Conservation (phyloP, 2,329 filamentous ascomycete species). For the Calonectria pseudoturangicola region DNA sequence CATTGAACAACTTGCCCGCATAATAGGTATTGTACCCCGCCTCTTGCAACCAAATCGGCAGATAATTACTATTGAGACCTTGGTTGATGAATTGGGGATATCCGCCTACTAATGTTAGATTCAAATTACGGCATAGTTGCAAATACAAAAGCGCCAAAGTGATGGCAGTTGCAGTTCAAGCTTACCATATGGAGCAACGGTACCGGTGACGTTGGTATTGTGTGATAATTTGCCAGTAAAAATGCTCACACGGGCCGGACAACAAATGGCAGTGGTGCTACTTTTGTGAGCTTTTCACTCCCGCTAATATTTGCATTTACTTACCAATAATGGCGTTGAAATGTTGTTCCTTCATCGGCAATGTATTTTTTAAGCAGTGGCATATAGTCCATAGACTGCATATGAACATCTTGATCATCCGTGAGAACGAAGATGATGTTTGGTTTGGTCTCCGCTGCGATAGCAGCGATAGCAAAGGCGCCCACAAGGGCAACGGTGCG, state of each 20-base stretch:
- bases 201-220: not conserved
- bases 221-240: not conserved
- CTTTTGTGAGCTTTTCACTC: not conserved
- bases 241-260: not conserved
- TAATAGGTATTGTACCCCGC: slow-evolving; percentile 1
- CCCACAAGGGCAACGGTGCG: not conserved
- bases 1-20: not conserved
- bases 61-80: not conserved
- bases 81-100: slow-evolving; percentile 3
- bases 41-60: slow-evolving; percentile 1
- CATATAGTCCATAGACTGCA: not conserved
- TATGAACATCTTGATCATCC: not conserved
- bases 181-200: not conserved
- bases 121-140: too few relatives aligned
- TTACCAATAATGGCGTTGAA: not conserved
- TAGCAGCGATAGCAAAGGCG: not conserved
- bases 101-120: not conserved
- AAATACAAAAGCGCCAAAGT: not conserved
- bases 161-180: not conserved
- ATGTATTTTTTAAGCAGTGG: not conserved
- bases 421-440: not conserved
- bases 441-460: not conserved
- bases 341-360: not conserved
- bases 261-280: not conserved
- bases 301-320: not conserved